phyloP scores from a whole-genome alignment of 2,329 filamentous ascomycete species.

The Talaromyces marneffei region DNA sequence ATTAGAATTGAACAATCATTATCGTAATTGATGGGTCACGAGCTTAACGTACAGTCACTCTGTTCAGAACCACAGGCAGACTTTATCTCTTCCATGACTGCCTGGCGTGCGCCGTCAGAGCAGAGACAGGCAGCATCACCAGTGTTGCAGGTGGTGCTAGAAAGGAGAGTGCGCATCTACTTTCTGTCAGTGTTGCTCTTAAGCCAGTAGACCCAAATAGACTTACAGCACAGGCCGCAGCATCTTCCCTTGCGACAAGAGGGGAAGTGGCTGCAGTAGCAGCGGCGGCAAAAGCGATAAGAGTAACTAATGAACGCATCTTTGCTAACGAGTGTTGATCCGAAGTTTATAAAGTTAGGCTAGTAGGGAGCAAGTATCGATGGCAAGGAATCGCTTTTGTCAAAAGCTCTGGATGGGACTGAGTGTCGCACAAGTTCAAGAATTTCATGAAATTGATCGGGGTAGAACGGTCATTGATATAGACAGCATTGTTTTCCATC shows the following conservation, averaged over 20 bases:
- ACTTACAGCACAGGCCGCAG: slow-evolving; percentile 10
- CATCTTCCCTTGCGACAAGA: slow-evolving; percentile 6
- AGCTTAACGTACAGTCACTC: slow-evolving; percentile 2
- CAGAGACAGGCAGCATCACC: slow-evolving; percentile 14
- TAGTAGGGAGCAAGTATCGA: no score
- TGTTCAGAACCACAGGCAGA: slow-evolving; percentile 8
- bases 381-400: not conserved
- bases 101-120: slow-evolving; percentile 6
- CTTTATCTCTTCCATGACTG: slow-evolving; percentile 12
- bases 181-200: not conserved
- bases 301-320: slow-evolving; percentile 8
- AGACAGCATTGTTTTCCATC: not conserved
- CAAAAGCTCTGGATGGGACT: not conserved
- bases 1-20: not conserved
- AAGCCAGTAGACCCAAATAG: no score
- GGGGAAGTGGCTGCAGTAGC: slow-evolving; percentile 7
- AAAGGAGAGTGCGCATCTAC: slow-evolving; percentile 11
- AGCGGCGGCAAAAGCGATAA: slow-evolving; percentile 11
- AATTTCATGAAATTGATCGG: not conserved
- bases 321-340: slow-evolving; percentile 4
- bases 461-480: slow-evolving; percentile 1
- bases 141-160: slow-evolving; percentile 13
- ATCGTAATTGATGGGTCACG: no score
- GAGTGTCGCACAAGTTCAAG: not conserved
- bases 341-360: not conserved